Evolutionary conservation across 2,329 filamentous ascomycete species (phyloP).

Genomic region (Paramyrothecium roridum): DNA sequence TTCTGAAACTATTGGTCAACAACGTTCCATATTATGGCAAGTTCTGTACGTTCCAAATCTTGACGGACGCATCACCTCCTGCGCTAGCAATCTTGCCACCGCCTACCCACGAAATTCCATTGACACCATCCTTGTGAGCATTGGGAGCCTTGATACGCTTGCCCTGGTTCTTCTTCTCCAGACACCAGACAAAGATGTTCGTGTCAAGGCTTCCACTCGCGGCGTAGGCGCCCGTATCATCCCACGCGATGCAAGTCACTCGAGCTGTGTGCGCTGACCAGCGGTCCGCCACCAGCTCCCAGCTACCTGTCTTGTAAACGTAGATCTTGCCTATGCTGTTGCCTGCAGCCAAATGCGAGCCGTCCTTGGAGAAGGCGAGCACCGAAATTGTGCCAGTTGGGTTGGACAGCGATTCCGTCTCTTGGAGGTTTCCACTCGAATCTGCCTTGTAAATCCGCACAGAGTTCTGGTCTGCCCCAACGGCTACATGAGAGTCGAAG

Average conservation of each 20-base stretch:
- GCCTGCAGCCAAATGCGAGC: constrained; percentile 76
- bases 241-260: constrained; percentile 68
- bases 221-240: constrained; percentile 70
- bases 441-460: constrained; percentile 68
- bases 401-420: constrained; percentile 58
- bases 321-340: constrained; percentile 84
- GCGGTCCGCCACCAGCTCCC: constrained; percentile 74
- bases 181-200: constrained; percentile 88
- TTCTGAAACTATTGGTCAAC: too few species aligned
- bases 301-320: constrained; percentile 62
- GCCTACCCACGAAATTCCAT: constrained; percentile 77
- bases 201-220: constrained; percentile 87
- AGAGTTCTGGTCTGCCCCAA: constrained; percentile 71
- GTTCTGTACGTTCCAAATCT: constrained; percentile 66
- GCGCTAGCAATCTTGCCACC: constrained; percentile 70
- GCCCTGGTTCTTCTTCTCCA: constrained; percentile 73
- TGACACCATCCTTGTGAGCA: constrained; percentile 94
- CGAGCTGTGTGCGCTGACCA: constrained; percentile 61
- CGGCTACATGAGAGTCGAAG: constrained; percentile 63
- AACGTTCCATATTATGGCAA: constrained; percentile 20
- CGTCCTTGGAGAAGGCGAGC: constrained; percentile 78
- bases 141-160: constrained; percentile 81
- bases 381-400: constrained; percentile 72
- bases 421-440: constrained; percentile 52
- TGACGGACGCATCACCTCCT: constrained; percentile 86